phyloP scores from a whole-genome alignment of 2,329 filamentous ascomycete genomes.

The Neocucurbitaria cava region DNA sequence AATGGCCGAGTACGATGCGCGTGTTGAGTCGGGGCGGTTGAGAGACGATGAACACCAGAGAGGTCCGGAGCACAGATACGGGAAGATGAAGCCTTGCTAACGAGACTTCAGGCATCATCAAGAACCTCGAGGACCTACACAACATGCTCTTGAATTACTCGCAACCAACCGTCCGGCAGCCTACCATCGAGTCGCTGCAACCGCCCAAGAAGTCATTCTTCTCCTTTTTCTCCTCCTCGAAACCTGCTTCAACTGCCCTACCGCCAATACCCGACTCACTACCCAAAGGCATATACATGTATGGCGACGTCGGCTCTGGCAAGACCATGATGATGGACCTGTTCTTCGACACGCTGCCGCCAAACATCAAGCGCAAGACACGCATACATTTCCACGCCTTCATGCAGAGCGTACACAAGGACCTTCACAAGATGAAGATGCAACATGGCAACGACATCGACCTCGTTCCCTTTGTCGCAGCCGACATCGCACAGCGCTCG shows the following conservation, averaged over 20 bases:
- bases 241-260: constrained; percentile 45
- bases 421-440: constrained; percentile 90
- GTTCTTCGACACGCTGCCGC: constrained; percentile 90
- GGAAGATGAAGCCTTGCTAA: constrained; percentile 3
- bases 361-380: constrained; percentile 80
- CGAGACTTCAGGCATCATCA: constrained; percentile 73
- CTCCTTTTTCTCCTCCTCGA: constrained; percentile 66
- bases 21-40: constrained; percentile 75
- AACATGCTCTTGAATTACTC: constrained; percentile 78
- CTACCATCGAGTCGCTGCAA: constrained; percentile 74
- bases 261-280: constrained; percentile 72
- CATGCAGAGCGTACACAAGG: constrained; percentile 96
- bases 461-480: constrained; percentile 88
- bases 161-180: constrained; percentile 76
- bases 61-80: constrained; percentile 62
- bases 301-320: constrained; percentile 93
- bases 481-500: constrained; percentile 85
- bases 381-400: constrained; percentile 99
- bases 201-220: constrained; percentile 62
- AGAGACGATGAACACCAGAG: constrained; percentile 91
- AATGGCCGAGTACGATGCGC: constrained; percentile 84
- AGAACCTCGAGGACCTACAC: constrained; percentile 87
- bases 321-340: constrained; percentile 99
- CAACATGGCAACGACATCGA: constrained; percentile 88
- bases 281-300: constrained; percentile 91